Evolutionary conservation across 2,329 filamentous ascomycete genomes (phyloP).

Genomic region (Blastomyces percursus): DNA sequence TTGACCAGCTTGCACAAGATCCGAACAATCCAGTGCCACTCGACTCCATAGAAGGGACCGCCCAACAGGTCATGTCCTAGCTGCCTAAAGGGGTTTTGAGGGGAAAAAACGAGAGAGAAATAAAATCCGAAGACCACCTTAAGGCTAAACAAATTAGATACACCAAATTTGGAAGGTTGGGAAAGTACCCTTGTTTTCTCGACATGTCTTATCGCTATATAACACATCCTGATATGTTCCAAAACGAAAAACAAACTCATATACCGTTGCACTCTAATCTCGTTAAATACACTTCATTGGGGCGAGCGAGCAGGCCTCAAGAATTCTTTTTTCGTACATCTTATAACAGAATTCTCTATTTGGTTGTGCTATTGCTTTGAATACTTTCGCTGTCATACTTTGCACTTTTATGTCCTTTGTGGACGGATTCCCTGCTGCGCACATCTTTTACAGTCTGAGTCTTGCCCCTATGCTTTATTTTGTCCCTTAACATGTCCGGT

Average conservation of each 20-base stretch:
- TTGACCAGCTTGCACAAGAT: constrained; percentile 45
- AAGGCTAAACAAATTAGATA: not conserved
- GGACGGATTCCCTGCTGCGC: not conserved
- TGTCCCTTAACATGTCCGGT: not conserved
- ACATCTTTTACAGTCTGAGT: not conserved
- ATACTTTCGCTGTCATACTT: not conserved
- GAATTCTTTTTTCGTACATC: not conserved
- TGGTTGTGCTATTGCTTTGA: not conserved
- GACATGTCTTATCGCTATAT: not conserved
- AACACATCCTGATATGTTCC: not conserved
- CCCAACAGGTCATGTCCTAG: not conserved
- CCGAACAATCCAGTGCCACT: not conserved
- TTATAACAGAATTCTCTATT: not conserved
- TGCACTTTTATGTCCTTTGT: not conserved
- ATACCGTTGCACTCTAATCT: not conserved
- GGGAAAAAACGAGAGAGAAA: not conserved
- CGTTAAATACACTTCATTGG: not conserved
- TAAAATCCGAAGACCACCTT: not conserved
- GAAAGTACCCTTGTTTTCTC: not conserved
- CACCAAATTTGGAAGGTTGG: not conserved
- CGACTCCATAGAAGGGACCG: not conserved
- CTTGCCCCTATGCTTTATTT: not conserved
- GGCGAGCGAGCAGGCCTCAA: not conserved
- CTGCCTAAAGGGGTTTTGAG: not conserved
- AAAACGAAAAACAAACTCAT: not conserved